phyloP scores from a whole-genome alignment of 2,329 filamentous ascomycete species.

The Dothistroma pini region DNA sequence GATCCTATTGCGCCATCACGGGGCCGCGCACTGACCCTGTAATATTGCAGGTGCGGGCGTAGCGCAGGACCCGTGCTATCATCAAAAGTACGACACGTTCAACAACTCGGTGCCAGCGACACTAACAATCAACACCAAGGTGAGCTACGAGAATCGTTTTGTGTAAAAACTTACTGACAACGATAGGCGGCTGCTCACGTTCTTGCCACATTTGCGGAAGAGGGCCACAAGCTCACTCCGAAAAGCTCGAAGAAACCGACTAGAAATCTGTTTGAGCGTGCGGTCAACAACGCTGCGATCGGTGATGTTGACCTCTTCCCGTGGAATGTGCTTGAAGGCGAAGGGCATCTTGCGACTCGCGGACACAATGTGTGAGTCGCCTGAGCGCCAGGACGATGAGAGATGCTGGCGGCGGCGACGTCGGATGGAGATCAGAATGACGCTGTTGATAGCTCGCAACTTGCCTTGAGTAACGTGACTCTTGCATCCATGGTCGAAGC shows the following conservation, averaged over 20 bases:
- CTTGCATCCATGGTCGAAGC: too few relatives aligned
- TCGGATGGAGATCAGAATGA: neutral
- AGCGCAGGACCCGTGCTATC: constrained; percentile 39
- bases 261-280: neutral
- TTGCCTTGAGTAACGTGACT: too few relatives aligned
- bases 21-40: too few relatives aligned
- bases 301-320: constrained; percentile 10
- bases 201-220: neutral
- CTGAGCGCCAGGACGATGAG: neutral
- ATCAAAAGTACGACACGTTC: constrained; percentile 34
- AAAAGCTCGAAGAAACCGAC: neutral
- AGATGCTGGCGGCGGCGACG: neutral
- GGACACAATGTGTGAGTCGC: constrained; percentile 6
- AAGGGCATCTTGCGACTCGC: constrained; percentile 10
- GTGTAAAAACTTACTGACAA: neutral
- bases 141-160: constrained; percentile 4
- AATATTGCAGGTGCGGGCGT: constrained; percentile 34
- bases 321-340: constrained; percentile 11
- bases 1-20: too few relatives aligned
- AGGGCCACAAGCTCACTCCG: neutral
- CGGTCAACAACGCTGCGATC: neutral
- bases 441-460: too few relatives aligned
- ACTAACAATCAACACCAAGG: constrained; percentile 13
- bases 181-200: neutral
- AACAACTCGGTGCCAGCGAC: constrained; percentile 31